Evolutionary conservation across 2,329 filamentous ascomycete genomes (phyloP).

Genomic region (Xenoacremonium recifei): DNA sequence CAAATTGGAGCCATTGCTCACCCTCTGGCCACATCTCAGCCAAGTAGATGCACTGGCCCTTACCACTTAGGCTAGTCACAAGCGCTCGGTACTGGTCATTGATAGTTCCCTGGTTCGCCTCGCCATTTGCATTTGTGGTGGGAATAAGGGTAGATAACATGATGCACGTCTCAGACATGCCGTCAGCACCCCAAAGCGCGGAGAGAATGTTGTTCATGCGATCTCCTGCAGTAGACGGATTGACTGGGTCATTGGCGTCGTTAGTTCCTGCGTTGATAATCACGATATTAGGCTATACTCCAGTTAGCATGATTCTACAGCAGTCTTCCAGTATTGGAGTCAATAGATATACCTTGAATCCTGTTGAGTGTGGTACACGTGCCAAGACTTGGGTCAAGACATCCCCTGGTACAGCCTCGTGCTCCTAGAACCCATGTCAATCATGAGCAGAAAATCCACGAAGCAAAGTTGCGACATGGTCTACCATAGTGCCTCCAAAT

Average conservation of each 20-base stretch:
- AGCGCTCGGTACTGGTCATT: conserved; percentile 1
- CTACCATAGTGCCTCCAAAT: conserved; percentile 18
- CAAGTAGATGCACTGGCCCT: conserved; percentile 2
- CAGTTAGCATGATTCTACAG: too few species aligned
- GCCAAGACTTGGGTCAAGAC: neutral
- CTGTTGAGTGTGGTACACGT: neutral
- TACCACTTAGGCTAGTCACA: neutral
- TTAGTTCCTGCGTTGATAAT: conserved; percentile 24
- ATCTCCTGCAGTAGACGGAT: conserved; percentile 4
- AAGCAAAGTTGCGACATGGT: conserved; percentile 19
- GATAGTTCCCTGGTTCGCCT: too few species aligned
- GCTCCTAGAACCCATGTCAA: neutral
- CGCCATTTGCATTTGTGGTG: too few species aligned
- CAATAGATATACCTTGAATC: too few species aligned
- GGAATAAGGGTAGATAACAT: too few species aligned
- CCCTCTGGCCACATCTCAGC: conserved; percentile 1
- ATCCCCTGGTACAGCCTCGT: conserved; percentile 1
- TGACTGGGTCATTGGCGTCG: conserved; percentile 9
- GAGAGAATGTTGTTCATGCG: conserved; percentile 16
- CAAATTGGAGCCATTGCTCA: too few species aligned
- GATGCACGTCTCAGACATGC: too few species aligned
- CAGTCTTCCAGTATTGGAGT: too few species aligned
- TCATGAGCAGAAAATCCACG: neutral
- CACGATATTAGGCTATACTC: conserved; percentile 23
- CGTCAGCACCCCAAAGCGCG: too few species aligned